A percentile compares a stretch with the other conserved stretches of the same genome.
These are phyloP conservation scores for Aspergillus latus DNA, from an alignment of 2,329 filamentous ascomycete genomes.

Conservation along the genomic window DNA sequence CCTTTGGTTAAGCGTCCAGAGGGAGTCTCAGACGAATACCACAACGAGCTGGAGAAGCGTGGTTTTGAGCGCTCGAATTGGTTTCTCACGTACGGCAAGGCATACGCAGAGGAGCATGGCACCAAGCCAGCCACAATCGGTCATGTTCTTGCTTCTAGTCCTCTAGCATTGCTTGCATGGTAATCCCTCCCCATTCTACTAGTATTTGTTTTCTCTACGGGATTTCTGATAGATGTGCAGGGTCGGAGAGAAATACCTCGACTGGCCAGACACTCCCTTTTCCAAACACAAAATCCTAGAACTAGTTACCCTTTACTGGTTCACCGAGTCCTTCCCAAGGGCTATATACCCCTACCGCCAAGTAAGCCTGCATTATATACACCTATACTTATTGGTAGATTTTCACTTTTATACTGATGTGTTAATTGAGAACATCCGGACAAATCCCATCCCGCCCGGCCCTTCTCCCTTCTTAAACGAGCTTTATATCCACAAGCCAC, in stretches of 20 bases:
- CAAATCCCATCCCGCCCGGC: slow-evolving; percentile 4
- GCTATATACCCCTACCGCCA: slow-evolving; percentile 37
- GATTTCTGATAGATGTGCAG: slow-evolving; percentile 24
- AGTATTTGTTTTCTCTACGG: background rate
- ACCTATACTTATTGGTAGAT: background rate
- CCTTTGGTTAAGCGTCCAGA: slow-evolving; percentile 25
- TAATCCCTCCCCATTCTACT: slow-evolving; percentile 11
- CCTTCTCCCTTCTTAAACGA: slow-evolving; percentile 6
- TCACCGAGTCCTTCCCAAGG: slow-evolving; percentile 38
- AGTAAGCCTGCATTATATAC: slow-evolving; percentile 17
- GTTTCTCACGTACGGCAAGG: slow-evolving; percentile 24
- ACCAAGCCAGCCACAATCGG: slow-evolving; percentile 37
- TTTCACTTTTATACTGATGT: background rate
- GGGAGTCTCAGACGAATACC: slow-evolving; percentile 22
- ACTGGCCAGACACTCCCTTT: slow-evolving; percentile 38
- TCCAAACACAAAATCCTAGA: slow-evolving; percentile 35
- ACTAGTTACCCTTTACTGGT: slow-evolving; percentile 40
- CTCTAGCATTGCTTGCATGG: slow-evolving; percentile 36
- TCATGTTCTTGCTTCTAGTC: slow-evolving; percentile 33
- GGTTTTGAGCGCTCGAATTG: slow-evolving; percentile 27
- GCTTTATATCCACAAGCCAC: slow-evolving; percentile 44
- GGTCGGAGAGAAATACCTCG: slow-evolving; percentile 42
- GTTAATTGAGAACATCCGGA: background rate
- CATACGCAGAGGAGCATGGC: slow-evolving; percentile 32
- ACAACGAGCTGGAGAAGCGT: slow-evolving; percentile 29